Base-by-base conservation (phyloP, 2,329 filamentous ascomycete species). In the Pyrenophora tritici-repentis region DNA sequence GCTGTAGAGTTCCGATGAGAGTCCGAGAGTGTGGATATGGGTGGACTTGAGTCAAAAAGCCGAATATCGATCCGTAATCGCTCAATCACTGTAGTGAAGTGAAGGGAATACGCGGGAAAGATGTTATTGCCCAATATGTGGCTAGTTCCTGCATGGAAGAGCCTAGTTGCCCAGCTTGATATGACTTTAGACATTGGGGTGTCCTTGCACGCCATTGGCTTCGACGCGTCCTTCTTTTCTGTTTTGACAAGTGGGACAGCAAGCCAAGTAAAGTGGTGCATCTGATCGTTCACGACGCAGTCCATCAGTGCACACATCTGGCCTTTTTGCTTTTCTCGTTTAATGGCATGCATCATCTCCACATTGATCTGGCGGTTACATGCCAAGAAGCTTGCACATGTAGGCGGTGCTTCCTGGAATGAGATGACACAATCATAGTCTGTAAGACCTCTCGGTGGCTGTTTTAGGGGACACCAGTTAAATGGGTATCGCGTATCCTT, bases 251-350 rank as follows among this genome's bases (percentile, higher is more conserved):
- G 45, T 17, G 69, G 69, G 5, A 68, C 49, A 3, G 56, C 56
- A 16, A 71, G 54, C 68, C 66, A 71, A 1, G 63, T 68, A 36
- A 73, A 71, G 45, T 67, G 66, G 47, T 69, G 63, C 24, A 53
- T 65, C 31, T 66, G 61, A 14, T 67, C 62, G n/a, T 58, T 52
- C 20, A 63, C 66, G 4, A 71, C 60, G 34, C 69, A 72, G 40
- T 73, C 68, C 22, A 73, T 51, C 34, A 55, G 58, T 26, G 63
- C 59, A 7, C 56, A 29, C 16, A 68, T 35, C 24, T 53, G 14
- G 4, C 55, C 55, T 22, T 54, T 62, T 22, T 44, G 52, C 33
- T 56, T 56, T n/a, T 56, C 62, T 35, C 56, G 49, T 31, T 39
- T 35, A 2, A 71, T 62, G 2, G 55, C 55, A 14, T 67, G 58